A percentile compares a stretch with the other conserved stretches of the same genome.
phyloP scores from a whole-genome alignment of 768 basidiomycete genomes.

The Lactifluus volemus region DNA sequence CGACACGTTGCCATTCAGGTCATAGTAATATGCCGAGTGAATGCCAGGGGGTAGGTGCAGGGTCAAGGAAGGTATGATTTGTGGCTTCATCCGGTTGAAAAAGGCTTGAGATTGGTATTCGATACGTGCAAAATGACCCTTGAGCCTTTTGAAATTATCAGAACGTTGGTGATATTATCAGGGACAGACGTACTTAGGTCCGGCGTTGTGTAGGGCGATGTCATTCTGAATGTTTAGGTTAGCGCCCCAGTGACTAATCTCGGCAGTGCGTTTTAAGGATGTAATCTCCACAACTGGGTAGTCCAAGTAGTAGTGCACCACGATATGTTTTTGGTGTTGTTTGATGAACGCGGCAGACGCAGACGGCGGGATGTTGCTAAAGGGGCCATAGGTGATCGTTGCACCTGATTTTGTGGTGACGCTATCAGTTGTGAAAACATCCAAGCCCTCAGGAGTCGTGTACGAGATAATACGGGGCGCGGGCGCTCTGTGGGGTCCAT shows the following conservation, averaged over 20 bases:
- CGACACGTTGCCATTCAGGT: slow-evolving; percentile 92
- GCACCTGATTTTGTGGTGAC: slow-evolving; percentile 66
- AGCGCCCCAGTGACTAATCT: slow-evolving; percentile 96
- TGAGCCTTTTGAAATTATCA: slow-evolving; percentile 48
- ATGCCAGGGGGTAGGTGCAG: slow-evolving; percentile 79
- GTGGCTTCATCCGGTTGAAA: slow-evolving; percentile 55
- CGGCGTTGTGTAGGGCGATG: slow-evolving; percentile 78
- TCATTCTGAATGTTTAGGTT: slow-evolving; percentile 92
- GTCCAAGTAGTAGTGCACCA: slow-evolving; percentile 77
- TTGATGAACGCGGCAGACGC: slow-evolving; percentile 46
- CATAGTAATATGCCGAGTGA: slow-evolving; percentile 80
- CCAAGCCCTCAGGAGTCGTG: slow-evolving; percentile 54
- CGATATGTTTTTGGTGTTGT: slow-evolving; percentile 53
- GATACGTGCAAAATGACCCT: slow-evolving; percentile 92
- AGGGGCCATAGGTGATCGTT: slow-evolving; percentile 86
- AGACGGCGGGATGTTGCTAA: slow-evolving; percentile 62
- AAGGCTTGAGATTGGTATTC: slow-evolving; percentile 73
- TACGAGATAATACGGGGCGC: slow-evolving; percentile 63
- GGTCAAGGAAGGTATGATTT: slow-evolving; percentile 64
- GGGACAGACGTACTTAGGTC: slow-evolving; percentile 61
- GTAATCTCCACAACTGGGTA: slow-evolving; percentile 71
- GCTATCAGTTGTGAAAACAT: slow-evolving; percentile 50
- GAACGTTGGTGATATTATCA: neutral
- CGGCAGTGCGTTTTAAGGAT: slow-evolving; percentile 65
- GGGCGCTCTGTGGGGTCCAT: slow-evolving; percentile 44